Evolutionary conservation across 2,329 filamentous ascomycete species (phyloP).

Genomic region (Trichoderma asperellum): DNA sequence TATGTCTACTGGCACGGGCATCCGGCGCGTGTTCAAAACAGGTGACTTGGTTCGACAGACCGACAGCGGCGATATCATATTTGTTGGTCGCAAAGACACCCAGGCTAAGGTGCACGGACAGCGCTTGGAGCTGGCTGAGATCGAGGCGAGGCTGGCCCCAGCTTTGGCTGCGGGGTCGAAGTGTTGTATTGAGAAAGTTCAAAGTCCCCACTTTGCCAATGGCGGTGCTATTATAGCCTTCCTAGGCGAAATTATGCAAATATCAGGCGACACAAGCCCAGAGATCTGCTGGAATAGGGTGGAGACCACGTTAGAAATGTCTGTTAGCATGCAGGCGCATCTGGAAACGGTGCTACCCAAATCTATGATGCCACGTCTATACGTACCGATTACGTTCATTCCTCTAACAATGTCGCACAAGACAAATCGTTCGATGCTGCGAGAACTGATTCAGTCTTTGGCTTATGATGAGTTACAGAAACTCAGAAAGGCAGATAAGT

Average conservation of each 20-base stretch:
- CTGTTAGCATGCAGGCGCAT: background rate
- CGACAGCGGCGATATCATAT: constrained; percentile 32
- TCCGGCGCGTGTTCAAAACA: constrained; percentile 30
- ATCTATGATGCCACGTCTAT: constrained; percentile 4
- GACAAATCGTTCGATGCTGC: background rate
- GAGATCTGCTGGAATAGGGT: background rate
- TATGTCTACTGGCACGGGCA: background rate
- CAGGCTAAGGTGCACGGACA: constrained; percentile 53
- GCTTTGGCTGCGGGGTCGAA: background rate
- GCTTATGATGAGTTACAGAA: background rate
- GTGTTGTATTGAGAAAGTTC: constrained; percentile 3
- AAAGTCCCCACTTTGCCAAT: background rate
- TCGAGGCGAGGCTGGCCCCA: constrained; percentile 25
- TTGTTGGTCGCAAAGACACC: constrained; percentile 36
- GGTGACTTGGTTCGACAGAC: constrained; percentile 41
- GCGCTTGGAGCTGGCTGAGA: constrained; percentile 49
- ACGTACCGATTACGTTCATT: constrained; percentile 3
- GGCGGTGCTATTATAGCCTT: constrained; percentile 2
- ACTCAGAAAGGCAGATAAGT: background rate
- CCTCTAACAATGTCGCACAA: constrained; percentile 6
- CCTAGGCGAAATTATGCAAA: background rate
- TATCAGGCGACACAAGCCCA: background rate
- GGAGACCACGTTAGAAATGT: background rate
- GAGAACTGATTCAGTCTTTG: background rate
- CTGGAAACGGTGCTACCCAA: background rate